Percentiles rank a stretch among this genome's conserved stretches.
Evolutionary conservation across 2,329 filamentous ascomycete genomes (phyloP).

Genomic region (Fusarium albidum): DNA sequence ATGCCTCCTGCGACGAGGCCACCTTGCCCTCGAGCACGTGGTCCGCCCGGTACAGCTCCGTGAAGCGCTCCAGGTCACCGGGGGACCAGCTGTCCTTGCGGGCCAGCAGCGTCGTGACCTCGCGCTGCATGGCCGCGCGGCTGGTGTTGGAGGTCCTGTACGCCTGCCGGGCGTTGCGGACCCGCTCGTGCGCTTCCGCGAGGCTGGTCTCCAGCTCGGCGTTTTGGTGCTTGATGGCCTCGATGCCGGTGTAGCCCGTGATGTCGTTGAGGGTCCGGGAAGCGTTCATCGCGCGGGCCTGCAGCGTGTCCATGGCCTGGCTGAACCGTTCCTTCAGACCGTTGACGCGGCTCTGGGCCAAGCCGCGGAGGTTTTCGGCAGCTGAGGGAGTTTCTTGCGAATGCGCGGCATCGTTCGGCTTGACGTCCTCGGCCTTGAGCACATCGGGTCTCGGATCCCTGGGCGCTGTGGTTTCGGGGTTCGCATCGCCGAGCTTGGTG

Average conservation of each 20-base stretch:
- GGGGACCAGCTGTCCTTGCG: constrained; percentile 93
- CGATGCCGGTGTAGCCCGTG: constrained; percentile 93
- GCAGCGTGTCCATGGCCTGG: constrained; percentile 84
- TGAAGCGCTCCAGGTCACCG: constrained; percentile 91
- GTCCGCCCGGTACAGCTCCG: constrained; percentile 87
- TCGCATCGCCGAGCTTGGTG: constrained; percentile 1
- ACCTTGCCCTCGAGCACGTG: constrained; percentile 93
- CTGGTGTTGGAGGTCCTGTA: constrained; percentile 87
- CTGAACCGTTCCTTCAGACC: constrained; percentile 46
- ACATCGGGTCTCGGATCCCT: constrained; percentile 8
- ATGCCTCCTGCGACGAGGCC: constrained; percentile 71
- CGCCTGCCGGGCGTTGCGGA: constrained; percentile 74
- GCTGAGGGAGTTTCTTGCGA: constrained; percentile 19
- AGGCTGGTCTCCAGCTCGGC: constrained; percentile 69
- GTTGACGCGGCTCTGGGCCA: constrained; percentile 44
- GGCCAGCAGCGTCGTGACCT: constrained; percentile 92
- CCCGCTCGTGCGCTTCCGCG: constrained; percentile 65
- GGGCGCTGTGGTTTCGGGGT: neutral
- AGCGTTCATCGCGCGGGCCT: constrained; percentile 83
- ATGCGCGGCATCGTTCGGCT: constrained; percentile 9
- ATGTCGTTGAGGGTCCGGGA: constrained; percentile 91
- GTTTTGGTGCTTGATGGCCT: constrained; percentile 83
- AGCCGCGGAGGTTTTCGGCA: constrained; percentile 42
- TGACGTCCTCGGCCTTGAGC: constrained; percentile 17
- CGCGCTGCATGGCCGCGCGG: constrained; percentile 89